Base-by-base conservation (phyloP, 2,329 filamentous ascomycete species). In the Aspergillus terreus region DNA sequence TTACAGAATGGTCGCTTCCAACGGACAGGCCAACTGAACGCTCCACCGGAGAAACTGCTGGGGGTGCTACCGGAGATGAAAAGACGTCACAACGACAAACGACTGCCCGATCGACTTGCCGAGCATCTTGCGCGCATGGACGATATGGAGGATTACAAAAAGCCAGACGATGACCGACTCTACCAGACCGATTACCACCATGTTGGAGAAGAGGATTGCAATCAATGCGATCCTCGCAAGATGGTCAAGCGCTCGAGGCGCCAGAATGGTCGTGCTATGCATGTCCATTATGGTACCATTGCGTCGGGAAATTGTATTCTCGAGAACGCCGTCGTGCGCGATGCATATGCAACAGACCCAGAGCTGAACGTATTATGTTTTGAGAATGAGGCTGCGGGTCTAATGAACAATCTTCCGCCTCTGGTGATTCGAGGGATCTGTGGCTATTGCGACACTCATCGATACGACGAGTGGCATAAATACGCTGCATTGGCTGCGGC, bases 391-490 rank as follows among this genome's bases (percentile, higher is more conserved):
- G 49, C 49, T n/a, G 49, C 49, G 3, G 48, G 48, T 3, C 35
- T 50, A 15, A 46, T 50, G 48, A 46, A 50, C 35, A 14, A 35
- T 38, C 15, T 50, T 14, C 44, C 36, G 30, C 47, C 44, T 15
- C 38, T 51, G 11, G 38, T 47, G 11, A 38, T 51, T 30, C 44
- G 49, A 7, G 49, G 49, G 2, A 43, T 51, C n/a, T 47, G 49
- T 27, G 49, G 47, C 23, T 51, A 51, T 30, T 51, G 44, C n/a
- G 49, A 51, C 14, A 27, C 36, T 9, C 49, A 51, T 43, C 47
- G 47, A n/a, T 43, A 42, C 12, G 44, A 51, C n/a, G 44, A 41
- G 27, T 51, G 49, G 49, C 49, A 51, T 9, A 46, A 38, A 17
- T 51, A 47, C 35, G 49, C 49, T 14, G 36, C 49, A 3, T 23